Evolutionary conservation across 345 rosid genomes (phyloP), one percentile per base, ranked within the genome.

Genomic region (Physaria fendleri): DNA sequence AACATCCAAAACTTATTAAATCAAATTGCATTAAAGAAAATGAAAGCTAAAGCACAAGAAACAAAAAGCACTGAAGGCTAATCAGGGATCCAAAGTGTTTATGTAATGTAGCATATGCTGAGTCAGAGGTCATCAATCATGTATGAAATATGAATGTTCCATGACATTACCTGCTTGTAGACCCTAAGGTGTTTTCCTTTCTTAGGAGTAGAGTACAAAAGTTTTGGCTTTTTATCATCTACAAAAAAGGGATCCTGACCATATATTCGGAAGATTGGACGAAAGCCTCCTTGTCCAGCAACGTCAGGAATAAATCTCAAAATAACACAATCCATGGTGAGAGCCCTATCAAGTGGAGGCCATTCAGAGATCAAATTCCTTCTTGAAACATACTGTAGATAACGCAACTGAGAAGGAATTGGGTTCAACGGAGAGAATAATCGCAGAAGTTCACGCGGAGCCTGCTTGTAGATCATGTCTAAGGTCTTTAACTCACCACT

Each of bases 311-410:
- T 78, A 62, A 53, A 77, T 72, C 96, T 83, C 42, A 92, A 71
- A 38, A 92, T 88, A 64, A 88, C 64, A 46, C 98, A 88, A 66
- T 92, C 98, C 88, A 86, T 60, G 59, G 79, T 81, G 64, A 92
- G 93, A 64, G 87, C 90, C 72, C 96, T 79, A 72, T 86, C 91
- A 62, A 77, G 44, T n/a, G 95, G 95, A 68, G 98, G 98, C 98
- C 98, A 92, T 62, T 88, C 83, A 9, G 87, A 67, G 64, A 78
- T 87, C 60, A 88, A 74, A 60, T 84, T 86, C 83, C 98, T 92
- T 66, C 98, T 86, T 0, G 91, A 86, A 53, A 92, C 81, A 28
- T 88, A 92, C 71, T 92, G 95, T 33, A 88, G 79, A 74, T 92
- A 88, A 56, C 98, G 79, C 57, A 80, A 65, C 56, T 92, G 98